Evolutionary conservation across 2,329 filamentous ascomycete genomes (phyloP), one percentile per base, ranked within the genome.

Genomic region (Aspergillus tamarii): DNA sequence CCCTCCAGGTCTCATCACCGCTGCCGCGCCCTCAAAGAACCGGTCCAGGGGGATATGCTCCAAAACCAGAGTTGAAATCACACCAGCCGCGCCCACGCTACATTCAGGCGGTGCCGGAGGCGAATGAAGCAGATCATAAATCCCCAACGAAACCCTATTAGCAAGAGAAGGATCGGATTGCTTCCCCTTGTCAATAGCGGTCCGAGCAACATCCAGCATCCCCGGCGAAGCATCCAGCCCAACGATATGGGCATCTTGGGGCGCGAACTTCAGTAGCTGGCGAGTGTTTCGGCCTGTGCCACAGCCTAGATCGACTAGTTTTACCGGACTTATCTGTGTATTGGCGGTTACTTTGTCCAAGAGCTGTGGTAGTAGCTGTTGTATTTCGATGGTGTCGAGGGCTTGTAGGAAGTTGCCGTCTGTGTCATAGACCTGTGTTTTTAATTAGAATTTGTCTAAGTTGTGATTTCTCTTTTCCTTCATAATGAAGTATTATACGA

Each of bases 401-500:
- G 84, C 82, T 77, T 90, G 88, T 1, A 91, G 81, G 73, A 90
- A 88, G 72, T 90, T 91, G 39, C 85, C 85, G 66, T 91, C 88
- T 32, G 81, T 85, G 75, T 91, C 88, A 77, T 90, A 91, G 50
- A 88, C 79, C 64, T 80, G 67, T 39, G 3, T 28, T 16, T 36
- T 28, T 43, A 4, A 6, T 60, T 57, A n/a, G 48, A 52, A 21
- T 32, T 19, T 32, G 41, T 3, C 34, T 50, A 23, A 10, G 10
- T 41, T 11, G 9, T 7, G 16, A 39, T 50, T 16, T 10, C 6
- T 4, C 21, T 19, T 45, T 39, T 36, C 11, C 16, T 45, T 43
- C 21, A 5, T 11, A 16, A 16, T 14, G 34, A 36, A 16, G 14
- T 36, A 36, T 36, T 36, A 16, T 16, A 36, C 34, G 34, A 3